phyloP scores from a whole-genome alignment of 345 rosid genomes.

The Isatis tinctoria region DNA sequence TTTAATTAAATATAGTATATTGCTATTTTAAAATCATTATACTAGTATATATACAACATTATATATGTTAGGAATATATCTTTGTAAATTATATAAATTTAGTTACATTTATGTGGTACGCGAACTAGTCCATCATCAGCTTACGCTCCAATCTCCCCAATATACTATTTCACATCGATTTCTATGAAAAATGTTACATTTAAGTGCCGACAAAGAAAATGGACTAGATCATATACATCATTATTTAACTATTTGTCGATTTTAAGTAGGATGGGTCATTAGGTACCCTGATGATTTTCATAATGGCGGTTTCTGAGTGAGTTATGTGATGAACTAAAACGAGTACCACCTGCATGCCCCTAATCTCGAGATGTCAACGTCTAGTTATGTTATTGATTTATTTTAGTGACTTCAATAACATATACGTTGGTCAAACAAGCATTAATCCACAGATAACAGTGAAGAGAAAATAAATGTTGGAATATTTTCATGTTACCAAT shows the following conservation, averaged over 20 bases:
- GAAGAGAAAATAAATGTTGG: slow-evolving; percentile 23
- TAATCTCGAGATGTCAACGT: neutral
- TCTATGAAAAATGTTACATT: neutral
- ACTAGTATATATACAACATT: neutral
- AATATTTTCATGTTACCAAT: slow-evolving; percentile 34
- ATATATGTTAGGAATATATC: neutral
- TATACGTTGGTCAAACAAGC: slow-evolving; percentile 15
- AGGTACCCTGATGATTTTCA: neutral
- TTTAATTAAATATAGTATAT: neutral
- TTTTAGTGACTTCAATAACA: neutral
- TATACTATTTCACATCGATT: neutral
- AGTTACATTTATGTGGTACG: neutral
- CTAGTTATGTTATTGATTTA: neutral
- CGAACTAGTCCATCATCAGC: neutral
- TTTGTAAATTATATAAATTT: neutral
- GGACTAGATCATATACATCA: neutral
- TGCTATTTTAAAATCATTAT: neutral
- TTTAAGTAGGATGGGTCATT: neutral
- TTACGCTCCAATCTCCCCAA: neutral
- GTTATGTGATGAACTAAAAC: neutral
- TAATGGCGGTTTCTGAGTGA: neutral
- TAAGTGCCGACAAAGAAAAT: neutral
- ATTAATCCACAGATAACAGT: neutral
- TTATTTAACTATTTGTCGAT: neutral
- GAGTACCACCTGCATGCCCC: neutral